Evolutionary conservation across 768 basidiomycete genomes (phyloP).

Genomic region (Auriculariales sp.): DNA sequence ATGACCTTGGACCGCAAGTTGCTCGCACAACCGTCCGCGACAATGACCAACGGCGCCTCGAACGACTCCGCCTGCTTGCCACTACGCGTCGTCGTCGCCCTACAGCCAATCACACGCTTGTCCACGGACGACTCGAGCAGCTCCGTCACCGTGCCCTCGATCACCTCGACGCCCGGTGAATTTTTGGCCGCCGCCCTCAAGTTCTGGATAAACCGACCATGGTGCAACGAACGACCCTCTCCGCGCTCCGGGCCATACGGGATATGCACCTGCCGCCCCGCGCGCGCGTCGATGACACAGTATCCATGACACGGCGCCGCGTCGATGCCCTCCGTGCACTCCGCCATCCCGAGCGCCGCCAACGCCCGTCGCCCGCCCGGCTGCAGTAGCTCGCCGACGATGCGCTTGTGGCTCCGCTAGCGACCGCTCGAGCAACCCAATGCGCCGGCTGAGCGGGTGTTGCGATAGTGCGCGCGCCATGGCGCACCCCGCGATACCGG

Average conservation of each 20-base stretch:
- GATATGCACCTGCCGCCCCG: slow-evolving; percentile 61
- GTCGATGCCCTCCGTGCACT: slow-evolving; percentile 75
- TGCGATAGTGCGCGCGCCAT: slow-evolving; percentile 72
- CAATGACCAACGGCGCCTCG: slow-evolving; percentile 63
- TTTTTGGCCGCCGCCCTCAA: slow-evolving; percentile 50
- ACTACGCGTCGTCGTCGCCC: slow-evolving; percentile 31
- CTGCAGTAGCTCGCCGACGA: slow-evolving; percentile 93
- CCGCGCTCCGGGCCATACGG: slow-evolving; percentile 57
- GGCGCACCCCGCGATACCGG: slow-evolving; percentile 77
- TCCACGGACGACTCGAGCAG: slow-evolving; percentile 45
- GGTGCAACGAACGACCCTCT: slow-evolving; percentile 83
- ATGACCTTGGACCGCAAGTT: slow-evolving; percentile 68
- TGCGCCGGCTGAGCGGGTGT: slow-evolving; percentile 36
- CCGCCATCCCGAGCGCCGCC: slow-evolving; percentile 58
- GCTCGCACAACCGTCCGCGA: slow-evolving; percentile 92
- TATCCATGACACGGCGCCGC: slow-evolving; percentile 76
- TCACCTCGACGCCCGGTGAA: slow-evolving; percentile 55
- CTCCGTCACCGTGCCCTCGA: slow-evolving; percentile 74
- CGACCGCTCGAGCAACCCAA: slow-evolving; percentile 83
- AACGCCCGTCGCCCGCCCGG: slow-evolving; percentile 79
- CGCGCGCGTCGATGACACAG: slow-evolving; percentile 44
- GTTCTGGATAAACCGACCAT: slow-evolving; percentile 76
- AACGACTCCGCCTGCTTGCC: slow-evolving; percentile 34
- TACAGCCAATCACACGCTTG: slow-evolving; percentile 50
- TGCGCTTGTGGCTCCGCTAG: slow-evolving; percentile 86